Evolutionary conservation across 1,284 basidiomycete genomes (phyloP), one percentile per base, ranked within the genome.

Genomic region (Trichosporon sp.): DNA sequence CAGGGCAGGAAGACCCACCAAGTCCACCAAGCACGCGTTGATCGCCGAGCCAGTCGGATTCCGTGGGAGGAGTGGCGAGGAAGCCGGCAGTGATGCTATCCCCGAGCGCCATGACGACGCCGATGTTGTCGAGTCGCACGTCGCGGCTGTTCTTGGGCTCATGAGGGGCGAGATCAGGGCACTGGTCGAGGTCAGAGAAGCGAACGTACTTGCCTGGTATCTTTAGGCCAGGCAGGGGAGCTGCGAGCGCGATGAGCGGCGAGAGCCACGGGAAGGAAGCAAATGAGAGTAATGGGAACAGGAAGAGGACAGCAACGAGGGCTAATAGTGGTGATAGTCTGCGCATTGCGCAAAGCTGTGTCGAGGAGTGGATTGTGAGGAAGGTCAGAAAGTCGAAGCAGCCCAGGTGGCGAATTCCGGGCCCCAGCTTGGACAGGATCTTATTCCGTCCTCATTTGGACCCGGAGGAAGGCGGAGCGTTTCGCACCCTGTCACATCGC

Each of bases 21-120:
- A 8, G n/a, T 16, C 35, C 16, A 16, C 12, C 48, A n/a, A 46
- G n/a, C 10, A 26, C 38, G n/a, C n/a, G 31, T 1, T 7, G 37
- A 11, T 21, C 32, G 37, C 16, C 64, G 12, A 37, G 48, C 37
- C 19, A 12, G 38, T 71, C 66, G 26, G 66, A 40, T 16, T 71
- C 64, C 46, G 76, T 74, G 6, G 51, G 8, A 11, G 51, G 51
- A 4, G 51, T 5, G 4, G 83, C 83, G 40, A 84, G 78, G 7
- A 83, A 72, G 0, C 78, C 84, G 3, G 84, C 84, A 0, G 83
- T 82, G 73, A 85, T 84, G 0, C 80, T 82, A 71, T 85, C 84
- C 1, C 84, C 84, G 16, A 84, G 37, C 7, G 83, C 84, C 78
- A 84, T 82, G 48, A 83, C 73, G 21, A 83, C 80, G 12, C 74